These are phyloP conservation scores for Panicum miliaceum DNA, from an alignment of 176 grass and related monocot species.

Conservation along the genomic window DNA sequence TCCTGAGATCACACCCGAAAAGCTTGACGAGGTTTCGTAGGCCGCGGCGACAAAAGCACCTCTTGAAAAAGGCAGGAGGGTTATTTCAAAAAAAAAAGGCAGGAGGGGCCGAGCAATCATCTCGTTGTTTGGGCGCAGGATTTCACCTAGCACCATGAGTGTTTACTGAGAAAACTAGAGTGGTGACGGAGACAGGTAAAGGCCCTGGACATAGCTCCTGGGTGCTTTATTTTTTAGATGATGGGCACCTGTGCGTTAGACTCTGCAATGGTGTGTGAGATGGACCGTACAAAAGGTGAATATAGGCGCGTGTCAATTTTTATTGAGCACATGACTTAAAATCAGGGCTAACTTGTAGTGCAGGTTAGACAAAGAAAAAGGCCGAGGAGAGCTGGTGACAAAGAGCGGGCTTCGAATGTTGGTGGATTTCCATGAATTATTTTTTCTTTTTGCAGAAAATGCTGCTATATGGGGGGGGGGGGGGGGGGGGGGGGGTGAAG, in stretches of 20 bases:
- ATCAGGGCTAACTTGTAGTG: not conserved
- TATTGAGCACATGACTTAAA: not conserved
- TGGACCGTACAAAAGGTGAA: not conserved
- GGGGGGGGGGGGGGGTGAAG: too few species aligned
- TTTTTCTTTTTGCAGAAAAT: not conserved
- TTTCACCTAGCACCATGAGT: conserved; percentile 29
- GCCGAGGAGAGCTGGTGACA: not conserved
- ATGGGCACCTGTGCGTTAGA: not conserved
- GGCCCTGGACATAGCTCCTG: not conserved
- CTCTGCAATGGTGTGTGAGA: not conserved
- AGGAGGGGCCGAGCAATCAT: not conserved
- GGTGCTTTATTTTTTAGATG: not conserved
- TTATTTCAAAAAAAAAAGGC: too few species aligned
- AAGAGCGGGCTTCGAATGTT: not conserved
- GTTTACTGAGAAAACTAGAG: not conserved
- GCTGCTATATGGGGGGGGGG: too few species aligned
- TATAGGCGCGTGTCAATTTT: conserved; percentile 18
- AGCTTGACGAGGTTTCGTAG: not conserved
- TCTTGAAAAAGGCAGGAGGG: not conserved
- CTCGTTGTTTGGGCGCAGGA: not conserved
- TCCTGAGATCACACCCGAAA: conserved; percentile 34
- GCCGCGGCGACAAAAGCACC: not conserved
- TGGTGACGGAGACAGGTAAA: not conserved
- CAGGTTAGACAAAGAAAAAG: not conserved
- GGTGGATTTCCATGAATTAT: not conserved